phyloP scores from a whole-genome alignment of 1,139 yeast species.

The Suhomyces guaymorum region DNA sequence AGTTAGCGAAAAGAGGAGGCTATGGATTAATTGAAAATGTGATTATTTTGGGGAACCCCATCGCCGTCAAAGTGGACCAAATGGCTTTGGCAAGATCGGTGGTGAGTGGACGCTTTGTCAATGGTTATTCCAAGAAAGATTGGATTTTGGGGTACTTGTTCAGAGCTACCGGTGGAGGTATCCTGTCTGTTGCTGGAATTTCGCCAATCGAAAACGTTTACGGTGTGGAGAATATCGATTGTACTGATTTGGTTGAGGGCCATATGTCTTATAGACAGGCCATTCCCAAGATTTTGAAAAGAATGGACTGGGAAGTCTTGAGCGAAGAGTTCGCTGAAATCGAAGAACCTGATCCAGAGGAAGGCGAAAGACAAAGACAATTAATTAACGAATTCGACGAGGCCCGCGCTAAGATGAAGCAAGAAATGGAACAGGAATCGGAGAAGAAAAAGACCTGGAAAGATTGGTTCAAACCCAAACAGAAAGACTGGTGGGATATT shows the following conservation, averaged over 20 bases:
- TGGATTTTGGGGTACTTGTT: conserved; percentile 96
- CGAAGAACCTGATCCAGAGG: conserved; percentile 93
- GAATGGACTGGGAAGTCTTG: conserved; percentile 76
- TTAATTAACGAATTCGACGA: conserved; percentile 82
- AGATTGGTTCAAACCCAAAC: conserved; percentile 71
- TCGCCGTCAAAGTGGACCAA: conserved; percentile 77
- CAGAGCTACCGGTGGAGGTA: conserved; percentile 94
- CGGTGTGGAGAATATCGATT: conserved; percentile 81
- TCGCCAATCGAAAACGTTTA: conserved; percentile 66
- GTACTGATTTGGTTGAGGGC: conserved; percentile 85
- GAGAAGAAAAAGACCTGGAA: conserved; percentile 53
- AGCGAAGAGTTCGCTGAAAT: conserved; percentile 93
- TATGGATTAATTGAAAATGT: conserved; percentile 90
- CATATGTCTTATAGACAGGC: conserved; percentile 96
- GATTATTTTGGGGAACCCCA: conserved; percentile 83
- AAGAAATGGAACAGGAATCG: conserved; percentile 28
- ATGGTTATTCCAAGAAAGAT: conserved; percentile 89
- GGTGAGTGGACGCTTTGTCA: conserved; percentile 86
- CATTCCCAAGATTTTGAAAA: conserved; percentile 75
- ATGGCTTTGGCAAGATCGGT: conserved; percentile 78
- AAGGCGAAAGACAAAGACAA: conserved; percentile 77
- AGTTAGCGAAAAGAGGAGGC: conserved; percentile 83
- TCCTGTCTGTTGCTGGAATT: conserved; percentile 86
- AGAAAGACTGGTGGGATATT: conserved; percentile 87
- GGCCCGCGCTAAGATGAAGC: conserved; percentile 62